These are phyloP conservation scores for Phytophthora multivora DNA, from an alignment of 352 stramenopile species.

Conservation along the genomic window DNA sequence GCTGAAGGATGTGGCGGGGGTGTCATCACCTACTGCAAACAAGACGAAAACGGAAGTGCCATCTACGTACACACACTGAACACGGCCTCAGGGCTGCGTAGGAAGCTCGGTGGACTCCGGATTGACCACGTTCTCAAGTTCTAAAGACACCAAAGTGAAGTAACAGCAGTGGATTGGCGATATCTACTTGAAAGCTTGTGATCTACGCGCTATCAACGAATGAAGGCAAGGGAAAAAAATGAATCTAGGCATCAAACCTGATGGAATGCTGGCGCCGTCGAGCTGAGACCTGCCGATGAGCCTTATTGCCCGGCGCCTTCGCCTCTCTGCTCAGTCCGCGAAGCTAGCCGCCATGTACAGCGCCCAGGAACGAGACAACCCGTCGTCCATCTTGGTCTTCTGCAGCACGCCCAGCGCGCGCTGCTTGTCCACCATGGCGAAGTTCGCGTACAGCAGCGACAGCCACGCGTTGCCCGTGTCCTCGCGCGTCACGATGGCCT, in stretches of 20 bases:
- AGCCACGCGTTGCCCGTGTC: conserved; percentile 48
- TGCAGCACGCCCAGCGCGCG: conserved; percentile 58
- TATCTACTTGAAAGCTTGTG: neutral
- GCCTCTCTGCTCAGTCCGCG: conserved; percentile 20
- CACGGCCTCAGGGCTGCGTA: conserved; percentile 55
- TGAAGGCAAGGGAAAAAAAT: neutral
- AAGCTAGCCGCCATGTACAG: conserved; percentile 73
- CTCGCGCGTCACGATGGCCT: conserved; percentile 53
- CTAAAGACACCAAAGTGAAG: neutral
- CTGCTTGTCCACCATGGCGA: conserved; percentile 58
- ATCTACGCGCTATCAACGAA: neutral
- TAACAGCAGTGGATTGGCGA: neutral
- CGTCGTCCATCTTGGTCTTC: conserved; percentile 69
- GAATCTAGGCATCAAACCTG: neutral
- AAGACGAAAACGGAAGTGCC: neutral
- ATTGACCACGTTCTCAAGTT: conserved; percentile 49
- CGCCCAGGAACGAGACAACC: conserved; percentile 70
- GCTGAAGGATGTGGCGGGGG: conserved; percentile 41
- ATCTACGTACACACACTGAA: conserved; percentile 73
- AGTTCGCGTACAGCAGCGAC: conserved; percentile 66
- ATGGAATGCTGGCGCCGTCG: no score
- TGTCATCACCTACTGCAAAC: conserved; percentile 75
- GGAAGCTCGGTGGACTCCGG: conserved; percentile 58
- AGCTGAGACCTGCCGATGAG: neutral
- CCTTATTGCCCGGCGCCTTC: neutral